Conservation (phyloP, 176 grass and related monocot genomes). For the Metroxylon sagu region DNA sequence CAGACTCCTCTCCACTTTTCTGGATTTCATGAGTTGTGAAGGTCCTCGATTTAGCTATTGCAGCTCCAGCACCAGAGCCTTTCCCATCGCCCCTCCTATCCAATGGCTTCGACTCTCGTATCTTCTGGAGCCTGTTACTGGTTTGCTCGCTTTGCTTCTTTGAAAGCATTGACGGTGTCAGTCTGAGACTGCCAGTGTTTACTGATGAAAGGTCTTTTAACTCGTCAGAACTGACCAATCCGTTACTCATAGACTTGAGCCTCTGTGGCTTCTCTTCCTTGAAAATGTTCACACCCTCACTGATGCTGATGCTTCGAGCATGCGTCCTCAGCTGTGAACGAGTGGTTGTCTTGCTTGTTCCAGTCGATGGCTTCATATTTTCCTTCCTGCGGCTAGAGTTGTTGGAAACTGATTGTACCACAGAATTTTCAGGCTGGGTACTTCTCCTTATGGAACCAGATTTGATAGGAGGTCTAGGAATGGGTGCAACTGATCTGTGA, state of each 20-base stretch:
- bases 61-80: conserved; percentile 11
- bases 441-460: not conserved
- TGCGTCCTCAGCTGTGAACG: not conserved
- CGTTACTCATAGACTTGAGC: not conserved
- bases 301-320: conserved; percentile 11
- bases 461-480: not conserved
- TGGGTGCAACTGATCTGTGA: not conserved
- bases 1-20: conserved; percentile 23
- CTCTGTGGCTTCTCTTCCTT: not conserved
- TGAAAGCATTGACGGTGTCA: not conserved
- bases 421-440: not conserved
- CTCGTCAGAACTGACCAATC: not conserved
- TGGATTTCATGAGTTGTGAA: conserved; percentile 27
- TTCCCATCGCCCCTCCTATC: conserved; percentile 37
- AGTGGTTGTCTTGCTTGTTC: not conserved
- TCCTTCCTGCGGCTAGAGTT: conserved; percentile 11
- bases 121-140: conserved; percentile 5
- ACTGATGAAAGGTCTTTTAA: conserved; percentile 2
- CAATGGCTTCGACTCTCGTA: conserved; percentile 26
- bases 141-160: conserved; percentile 19
- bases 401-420: not conserved
- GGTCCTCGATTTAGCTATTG: conserved; percentile 8
- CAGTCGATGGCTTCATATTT: not conserved
- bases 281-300: not conserved
- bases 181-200: not conserved